A percentile compares a stretch with the other conserved stretches of the same genome.
phyloP scores from a whole-genome alignment of 2,329 filamentous ascomycete species.

The Septoria petroselini region DNA sequence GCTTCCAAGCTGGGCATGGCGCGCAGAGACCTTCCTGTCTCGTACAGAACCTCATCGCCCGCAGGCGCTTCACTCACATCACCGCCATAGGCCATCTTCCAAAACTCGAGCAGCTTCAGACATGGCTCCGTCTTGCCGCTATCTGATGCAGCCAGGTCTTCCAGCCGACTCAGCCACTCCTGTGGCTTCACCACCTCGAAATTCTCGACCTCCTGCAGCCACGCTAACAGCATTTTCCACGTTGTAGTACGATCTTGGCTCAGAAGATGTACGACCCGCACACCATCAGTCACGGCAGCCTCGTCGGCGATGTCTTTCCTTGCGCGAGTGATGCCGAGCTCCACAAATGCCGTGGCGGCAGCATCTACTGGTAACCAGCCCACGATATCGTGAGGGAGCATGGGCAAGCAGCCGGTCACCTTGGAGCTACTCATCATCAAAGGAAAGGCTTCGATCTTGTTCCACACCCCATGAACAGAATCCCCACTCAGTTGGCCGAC shows the following conservation, averaged over 20 bases:
- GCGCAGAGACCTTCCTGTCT: conserved; percentile 1
- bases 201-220: conserved; percentile 40
- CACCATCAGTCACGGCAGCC: neutral
- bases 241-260: conserved; percentile 46
- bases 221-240: conserved; percentile 49
- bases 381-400: conserved; percentile 39
- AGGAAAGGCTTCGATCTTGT: conserved; percentile 50
- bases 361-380: conserved; percentile 50
- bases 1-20: conserved; percentile 38
- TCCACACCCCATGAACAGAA: conserved; percentile 47
- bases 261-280: conserved; percentile 49
- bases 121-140: conserved; percentile 47
- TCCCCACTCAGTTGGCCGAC: conserved; percentile 51
- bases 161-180: conserved; percentile 45
- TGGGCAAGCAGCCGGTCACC: conserved; percentile 42
- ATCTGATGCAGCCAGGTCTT: conserved; percentile 30
- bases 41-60: neutral
- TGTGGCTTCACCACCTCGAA: conserved; percentile 44
- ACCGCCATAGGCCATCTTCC: conserved; percentile 46
- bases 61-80: neutral
- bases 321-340: conserved; percentile 35
- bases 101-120: conserved; percentile 50
- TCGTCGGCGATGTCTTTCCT: no score
- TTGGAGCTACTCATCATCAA: conserved; percentile 47
- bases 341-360: conserved; percentile 45